Percentiles rank a stretch among this genome's conserved stretches.
Conservation (phyloP, 139 green algal genomes). For the Zygnema circumcarinatum region DNA sequence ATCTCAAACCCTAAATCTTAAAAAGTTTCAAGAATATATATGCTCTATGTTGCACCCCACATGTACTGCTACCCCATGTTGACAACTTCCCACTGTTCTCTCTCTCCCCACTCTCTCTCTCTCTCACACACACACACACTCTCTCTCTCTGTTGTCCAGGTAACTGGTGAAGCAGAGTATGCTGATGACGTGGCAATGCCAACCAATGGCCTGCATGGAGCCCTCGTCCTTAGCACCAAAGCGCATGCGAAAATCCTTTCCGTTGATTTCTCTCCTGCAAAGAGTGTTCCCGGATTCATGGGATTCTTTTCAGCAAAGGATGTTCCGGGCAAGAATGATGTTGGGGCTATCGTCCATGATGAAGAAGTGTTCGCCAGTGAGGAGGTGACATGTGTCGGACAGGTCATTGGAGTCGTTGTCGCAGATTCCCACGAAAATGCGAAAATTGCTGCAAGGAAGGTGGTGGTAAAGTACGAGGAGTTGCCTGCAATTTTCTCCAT, state of each 20-base stretch:
- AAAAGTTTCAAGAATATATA: neutral
- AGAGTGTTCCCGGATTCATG: slow-evolving; percentile 70
- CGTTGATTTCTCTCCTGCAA: slow-evolving; percentile 77
- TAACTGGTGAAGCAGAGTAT: slow-evolving; percentile 87
- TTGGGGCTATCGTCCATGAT: slow-evolving; percentile 84
- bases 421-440: slow-evolving; percentile 79
- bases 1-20: too few species aligned
- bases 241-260: slow-evolving; percentile 78
- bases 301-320: slow-evolving; percentile 79
- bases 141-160: too few species aligned
- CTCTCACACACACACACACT: neutral
- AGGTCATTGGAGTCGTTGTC: slow-evolving; percentile 88
- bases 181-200: slow-evolving; percentile 86
- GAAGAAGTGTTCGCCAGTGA: slow-evolving; percentile 90
- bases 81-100: neutral
- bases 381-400: slow-evolving; percentile 85
- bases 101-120: neutral
- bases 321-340: slow-evolving; percentile 84
- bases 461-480: slow-evolving; percentile 88
- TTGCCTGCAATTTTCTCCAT: slow-evolving; percentile 85
- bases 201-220: slow-evolving; percentile 73
- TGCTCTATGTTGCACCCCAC: neutral
- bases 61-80: too few species aligned
- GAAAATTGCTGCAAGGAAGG: slow-evolving; percentile 70
- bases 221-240: slow-evolving; percentile 78